Conservation (phyloP, 2,329 filamentous ascomycete genomes). For the Sclerotinia borealis region DNA sequence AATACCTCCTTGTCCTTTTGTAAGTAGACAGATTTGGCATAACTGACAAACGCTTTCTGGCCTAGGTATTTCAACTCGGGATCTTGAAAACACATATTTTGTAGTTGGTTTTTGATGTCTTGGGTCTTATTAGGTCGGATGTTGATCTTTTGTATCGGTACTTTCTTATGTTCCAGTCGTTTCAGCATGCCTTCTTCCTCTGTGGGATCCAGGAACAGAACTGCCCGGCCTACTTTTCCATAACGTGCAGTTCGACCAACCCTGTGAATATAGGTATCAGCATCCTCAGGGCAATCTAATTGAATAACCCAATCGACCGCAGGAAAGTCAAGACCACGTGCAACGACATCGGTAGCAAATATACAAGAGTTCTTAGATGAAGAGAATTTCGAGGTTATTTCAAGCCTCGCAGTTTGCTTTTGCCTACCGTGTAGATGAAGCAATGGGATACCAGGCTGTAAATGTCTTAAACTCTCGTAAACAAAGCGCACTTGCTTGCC, state of each 20-base stretch:
- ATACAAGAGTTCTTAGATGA: constrained; percentile 77
- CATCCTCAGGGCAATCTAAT: constrained; percentile 92
- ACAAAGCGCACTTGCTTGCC: constrained; percentile 96
- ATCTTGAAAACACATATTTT: constrained; percentile 94
- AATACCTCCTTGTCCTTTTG: constrained; percentile 93
- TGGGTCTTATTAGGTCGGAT: constrained; percentile 85
- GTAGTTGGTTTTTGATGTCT: constrained; percentile 75
- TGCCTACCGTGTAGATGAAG: constrained; percentile 91
- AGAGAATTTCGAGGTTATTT: constrained; percentile 80
- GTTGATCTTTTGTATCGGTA: constrained; percentile 80
- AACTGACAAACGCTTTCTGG: constrained; percentile 92
- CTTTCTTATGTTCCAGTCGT: constrained; percentile 79
- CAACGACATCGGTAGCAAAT: constrained; percentile 93
- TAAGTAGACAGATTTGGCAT: constrained; percentile 75
- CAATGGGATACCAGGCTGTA: constrained; percentile 89
- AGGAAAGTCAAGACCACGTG: constrained; percentile 90
- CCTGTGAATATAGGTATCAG: constrained; percentile 95
- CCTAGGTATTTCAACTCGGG: constrained; percentile 90
- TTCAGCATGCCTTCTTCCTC: constrained; percentile 91
- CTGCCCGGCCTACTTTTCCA: constrained; percentile 77
- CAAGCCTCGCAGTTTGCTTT: constrained; percentile 81
- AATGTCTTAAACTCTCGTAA: constrained; percentile 85
- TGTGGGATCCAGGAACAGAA: constrained; percentile 85
- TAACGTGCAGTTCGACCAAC: constrained; percentile 94
- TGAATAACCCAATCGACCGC: constrained; percentile 99